Base-by-base conservation (phyloP, 441 rosid species). In the Eutrema salsugineum region DNA sequence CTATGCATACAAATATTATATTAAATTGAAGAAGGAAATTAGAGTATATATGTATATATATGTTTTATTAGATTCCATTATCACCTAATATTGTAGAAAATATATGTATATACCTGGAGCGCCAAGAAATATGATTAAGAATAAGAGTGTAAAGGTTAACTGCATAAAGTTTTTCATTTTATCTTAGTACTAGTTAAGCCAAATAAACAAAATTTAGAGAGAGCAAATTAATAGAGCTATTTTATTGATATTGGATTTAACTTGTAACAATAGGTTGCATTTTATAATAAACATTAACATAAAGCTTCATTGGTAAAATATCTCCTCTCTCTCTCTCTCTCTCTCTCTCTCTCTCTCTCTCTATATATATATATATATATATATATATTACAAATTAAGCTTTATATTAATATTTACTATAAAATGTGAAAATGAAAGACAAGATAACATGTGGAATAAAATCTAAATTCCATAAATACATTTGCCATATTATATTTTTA, bases 201-300 rank as follows among this genome's bases (percentile, higher is more conserved):
- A 20, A 22, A 43, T 0, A 55, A 36, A 43, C 3, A 55, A 2
- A 46, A 12, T 10, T 28, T 46, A 38, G 49, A 36, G 22, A 22
- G 4, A n/a, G 20, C 14, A 39, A 17, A 8, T 19, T n/a, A n/a
- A 42, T 1, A 61, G 2, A 9, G n/a, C n/a, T n/a, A n/a, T n/a
- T n/a, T n/a, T 70, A 14, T 16, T 28, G 49, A 3, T 27, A 39
- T 30, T 32, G 8, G 17, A 71, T 4, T 24, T 38, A 28, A 36
- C 12, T 61, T 50, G 44, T 61, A 9, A 50, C 12, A 63, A 19
- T 40, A 51, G 9, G 14, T 51, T 5, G 35, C 15, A 20, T 42
- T 62, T 71, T 70, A 51, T 61, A 71, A 36, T 71, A 19, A 14
- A 61, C 43, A 42, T 11, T 38, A 36, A 33, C 14, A 12, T 20